Evolutionary conservation across 2,329 filamentous ascomycete genomes (phyloP), one percentile per base, ranked within the genome.

Genomic region (Torrubiellomyces zombiae): DNA sequence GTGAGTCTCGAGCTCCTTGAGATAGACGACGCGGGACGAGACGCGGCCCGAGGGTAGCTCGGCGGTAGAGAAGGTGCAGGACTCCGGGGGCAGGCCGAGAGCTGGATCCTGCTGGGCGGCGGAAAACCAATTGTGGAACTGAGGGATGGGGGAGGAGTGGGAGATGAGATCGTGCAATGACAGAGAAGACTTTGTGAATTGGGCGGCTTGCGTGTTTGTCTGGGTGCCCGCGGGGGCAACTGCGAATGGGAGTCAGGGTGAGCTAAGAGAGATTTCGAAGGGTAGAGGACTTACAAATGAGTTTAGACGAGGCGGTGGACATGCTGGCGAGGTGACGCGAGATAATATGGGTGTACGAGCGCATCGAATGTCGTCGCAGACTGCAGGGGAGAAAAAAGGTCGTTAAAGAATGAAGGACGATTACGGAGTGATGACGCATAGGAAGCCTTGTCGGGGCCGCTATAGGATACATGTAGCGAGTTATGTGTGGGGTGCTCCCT

Each of bases 91-190:
- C 23, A 83, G 66, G 14, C 56, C 45, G 7, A 56, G 43, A 26
- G 45, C 43, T n/a, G n/a, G n/a, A n/a, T n/a, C n/a, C n/a, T n/a
- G n/a, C 33, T 75, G 68, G 0, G 85, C 80, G 31, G 74, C 63
- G 9, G 66, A 62, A 63, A 92, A 98, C 89, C 89, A 98, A 32
- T 56, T 50, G 56, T 92, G 68, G 60, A 95, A 98, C 56, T 95
- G 89, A 16, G 61, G 58, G 29, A 86, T 69, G 1, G 89, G 89
- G 27, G 64, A 64, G 7, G 56, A 28, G n/a, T n/a, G n/a, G 2
- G 60, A 42, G 38, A 67, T 50, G 11, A 91, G 69, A 43, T 81
- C 65, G 1, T 50, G 40, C 23, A 57, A 61, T 18, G 63, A 58
- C 16, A 92, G 68, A 2, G 61, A 58, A 38, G 67, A 68, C 27